These are phyloP conservation scores for Mycena vulgaris DNA, from an alignment of 768 basidiomycete species.

Conservation along the genomic window DNA sequence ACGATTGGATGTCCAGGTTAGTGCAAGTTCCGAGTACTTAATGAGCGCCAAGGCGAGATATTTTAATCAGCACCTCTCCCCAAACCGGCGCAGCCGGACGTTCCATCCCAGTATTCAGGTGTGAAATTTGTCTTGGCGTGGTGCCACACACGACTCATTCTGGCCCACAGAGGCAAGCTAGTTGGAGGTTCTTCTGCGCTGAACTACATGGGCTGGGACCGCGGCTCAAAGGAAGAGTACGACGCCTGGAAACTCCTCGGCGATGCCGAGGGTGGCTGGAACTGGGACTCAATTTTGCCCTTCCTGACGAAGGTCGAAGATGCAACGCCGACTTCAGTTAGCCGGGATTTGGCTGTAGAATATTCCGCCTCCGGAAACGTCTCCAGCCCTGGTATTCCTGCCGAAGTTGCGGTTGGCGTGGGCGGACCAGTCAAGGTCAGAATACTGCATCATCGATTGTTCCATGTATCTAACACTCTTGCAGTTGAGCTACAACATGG, in stretches of 20 bases:
- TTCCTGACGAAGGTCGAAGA: slow-evolving; percentile 15
- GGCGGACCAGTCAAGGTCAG: slow-evolving; percentile 25
- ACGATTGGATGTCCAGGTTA: slow-evolving; percentile 28
- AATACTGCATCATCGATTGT: not conserved
- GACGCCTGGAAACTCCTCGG: slow-evolving; percentile 13
- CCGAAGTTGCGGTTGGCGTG: not conserved
- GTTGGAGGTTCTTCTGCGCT: slow-evolving; percentile 19
- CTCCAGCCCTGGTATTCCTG: not conserved
- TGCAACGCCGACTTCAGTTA: not conserved
- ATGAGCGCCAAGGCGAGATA: too few relatives aligned
- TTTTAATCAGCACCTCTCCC: slow-evolving; percentile 11
- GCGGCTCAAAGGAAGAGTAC: slow-evolving; percentile 25
- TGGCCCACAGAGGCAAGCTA: slow-evolving; percentile 6
- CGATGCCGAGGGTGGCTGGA: slow-evolving; percentile 7
- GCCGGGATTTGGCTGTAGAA: slow-evolving; percentile 3
- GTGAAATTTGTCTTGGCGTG: not conserved
- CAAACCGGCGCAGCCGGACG: slow-evolving; percentile 20
- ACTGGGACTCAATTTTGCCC: slow-evolving; percentile 19
- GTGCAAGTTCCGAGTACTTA: not conserved
- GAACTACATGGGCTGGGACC: slow-evolving; percentile 24
- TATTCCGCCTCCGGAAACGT: slow-evolving; percentile 3
- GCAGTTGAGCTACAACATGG: slow-evolving; percentile 2
- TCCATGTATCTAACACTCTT: not conserved
- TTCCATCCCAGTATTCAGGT: slow-evolving; percentile 18
- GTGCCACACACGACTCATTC: too few relatives aligned